A percentile compares a stretch with the other conserved stretches of the same genome.
Evolutionary conservation across 2,329 filamentous ascomycete genomes (phyloP).

Genomic region (Clonostachys solani): DNA sequence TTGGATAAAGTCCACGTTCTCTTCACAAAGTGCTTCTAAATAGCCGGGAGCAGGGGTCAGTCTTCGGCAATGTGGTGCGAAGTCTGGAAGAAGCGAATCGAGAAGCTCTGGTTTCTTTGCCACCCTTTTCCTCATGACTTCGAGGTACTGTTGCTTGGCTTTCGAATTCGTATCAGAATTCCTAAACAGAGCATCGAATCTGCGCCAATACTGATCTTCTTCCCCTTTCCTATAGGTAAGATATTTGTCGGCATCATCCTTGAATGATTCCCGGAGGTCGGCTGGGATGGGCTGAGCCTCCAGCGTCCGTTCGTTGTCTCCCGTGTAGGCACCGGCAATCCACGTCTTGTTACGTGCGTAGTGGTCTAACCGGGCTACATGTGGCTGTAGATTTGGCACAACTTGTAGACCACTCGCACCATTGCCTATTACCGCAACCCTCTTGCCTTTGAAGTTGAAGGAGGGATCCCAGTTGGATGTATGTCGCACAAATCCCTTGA

Average conservation of each 20-base stretch:
- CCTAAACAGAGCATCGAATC: not conserved
- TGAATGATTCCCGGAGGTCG: constrained; percentile 42
- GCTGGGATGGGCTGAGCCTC: constrained; percentile 49
- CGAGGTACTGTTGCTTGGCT: constrained; percentile 27
- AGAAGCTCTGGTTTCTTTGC: constrained; percentile 38
- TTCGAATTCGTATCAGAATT: constrained; percentile 30
- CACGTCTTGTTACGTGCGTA: constrained; percentile 64
- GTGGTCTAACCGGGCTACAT: constrained; percentile 51
- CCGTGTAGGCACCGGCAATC: constrained; percentile 60
- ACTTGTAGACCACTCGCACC: constrained; percentile 58
- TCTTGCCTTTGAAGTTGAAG: constrained; percentile 43
- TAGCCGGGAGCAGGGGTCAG: constrained; percentile 65
- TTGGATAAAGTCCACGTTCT: constrained; percentile 61
- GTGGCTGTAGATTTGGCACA: constrained; percentile 45
- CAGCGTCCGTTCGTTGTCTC: constrained; percentile 43
- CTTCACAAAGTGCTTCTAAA: constrained; percentile 56
- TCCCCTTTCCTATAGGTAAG: constrained; percentile 55
- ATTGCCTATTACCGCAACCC: constrained; percentile 58
- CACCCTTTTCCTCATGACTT: constrained; percentile 26
- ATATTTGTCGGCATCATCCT: constrained; percentile 51
- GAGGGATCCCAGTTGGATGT: constrained; percentile 55
- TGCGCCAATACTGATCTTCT: constrained; percentile 58
- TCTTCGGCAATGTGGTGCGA: constrained; percentile 59
- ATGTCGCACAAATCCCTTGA: constrained; percentile 50
- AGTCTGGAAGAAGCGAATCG: constrained; percentile 54